These are phyloP conservation scores for Talaromyces ruber DNA, from an alignment of 495 filamentous ascomycete genomes.

Conservation along the genomic window DNA sequence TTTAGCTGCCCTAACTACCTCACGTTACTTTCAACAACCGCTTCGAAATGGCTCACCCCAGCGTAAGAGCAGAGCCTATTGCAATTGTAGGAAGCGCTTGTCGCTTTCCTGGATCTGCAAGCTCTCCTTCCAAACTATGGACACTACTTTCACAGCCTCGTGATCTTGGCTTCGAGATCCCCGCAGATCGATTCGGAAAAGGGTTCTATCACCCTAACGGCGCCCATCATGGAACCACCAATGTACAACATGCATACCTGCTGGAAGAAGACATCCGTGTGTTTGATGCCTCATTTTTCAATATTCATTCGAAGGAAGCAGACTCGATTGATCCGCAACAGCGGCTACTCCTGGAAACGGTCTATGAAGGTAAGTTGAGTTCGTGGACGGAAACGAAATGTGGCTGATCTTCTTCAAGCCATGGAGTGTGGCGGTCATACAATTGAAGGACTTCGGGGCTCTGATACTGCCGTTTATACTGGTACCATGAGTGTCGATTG, in stretches of 20 bases:
- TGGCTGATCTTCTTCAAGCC: slow-evolving; percentile 23
- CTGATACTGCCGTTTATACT: slow-evolving; percentile 41
- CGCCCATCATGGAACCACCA: neutral
- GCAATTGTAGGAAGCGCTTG: slow-evolving; percentile 42
- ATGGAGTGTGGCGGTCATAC: slow-evolving; percentile 44
- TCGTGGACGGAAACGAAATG: too few species aligned
- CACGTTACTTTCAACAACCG: too few species aligned
- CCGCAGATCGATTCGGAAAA: neutral
- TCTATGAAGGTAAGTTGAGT: slow-evolving; percentile 26
- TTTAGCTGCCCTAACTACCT: too few species aligned
- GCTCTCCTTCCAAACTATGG: slow-evolving; percentile 27
- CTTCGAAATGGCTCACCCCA: too few species aligned
- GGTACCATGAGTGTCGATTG: slow-evolving; percentile 44
- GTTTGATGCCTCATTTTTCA: slow-evolving; percentile 49
- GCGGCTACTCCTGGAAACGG: slow-evolving; percentile 44
- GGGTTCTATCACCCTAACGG: slow-evolving; percentile 7
- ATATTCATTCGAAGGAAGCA: slow-evolving; percentile 45
- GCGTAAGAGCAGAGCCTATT: slow-evolving; percentile 22
- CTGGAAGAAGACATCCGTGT: slow-evolving; percentile 30
- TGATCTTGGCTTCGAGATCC: slow-evolving; percentile 28
- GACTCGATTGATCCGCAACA: slow-evolving; percentile 37
- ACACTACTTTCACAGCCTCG: slow-evolving; percentile 20
- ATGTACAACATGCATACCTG: slow-evolving; percentile 12
- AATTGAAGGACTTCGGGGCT: slow-evolving; percentile 33
- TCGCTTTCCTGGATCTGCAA: slow-evolving; percentile 43